phyloP scores from a whole-genome alignment of 2,329 filamentous ascomycete species.

The Nemania diffusa region DNA sequence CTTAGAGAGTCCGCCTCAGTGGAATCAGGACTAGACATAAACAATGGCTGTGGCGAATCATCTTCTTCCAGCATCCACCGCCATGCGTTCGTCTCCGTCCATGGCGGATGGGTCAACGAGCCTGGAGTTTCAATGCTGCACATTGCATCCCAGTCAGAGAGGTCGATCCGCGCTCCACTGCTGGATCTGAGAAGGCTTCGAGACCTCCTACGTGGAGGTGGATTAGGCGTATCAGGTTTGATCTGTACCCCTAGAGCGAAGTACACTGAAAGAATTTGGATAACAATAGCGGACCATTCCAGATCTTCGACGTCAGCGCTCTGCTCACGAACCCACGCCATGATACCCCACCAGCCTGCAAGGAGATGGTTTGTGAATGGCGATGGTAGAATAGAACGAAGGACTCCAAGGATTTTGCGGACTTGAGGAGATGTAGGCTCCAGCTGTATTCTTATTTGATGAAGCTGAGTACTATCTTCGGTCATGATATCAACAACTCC shows the following conservation, averaged over 20 bases:
- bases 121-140: slow-evolving; percentile 59
- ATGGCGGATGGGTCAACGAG: slow-evolving; percentile 61
- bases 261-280: slow-evolving; percentile 72
- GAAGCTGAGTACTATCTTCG: slow-evolving; percentile 64
- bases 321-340: slow-evolving; percentile 72
- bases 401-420: slow-evolving; percentile 67
- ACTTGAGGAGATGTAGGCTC: slow-evolving; percentile 73
- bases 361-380: slow-evolving; percentile 69
- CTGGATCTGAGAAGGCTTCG: slow-evolving; percentile 47
- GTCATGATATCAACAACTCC: slow-evolving; percentile 76
- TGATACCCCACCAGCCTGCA: slow-evolving; percentile 77
- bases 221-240: slow-evolving; percentile 41
- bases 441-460: slow-evolving; percentile 75
- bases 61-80: slow-evolving; percentile 74
- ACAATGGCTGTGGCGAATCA: slow-evolving; percentile 47
- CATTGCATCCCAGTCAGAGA: slow-evolving; percentile 59
- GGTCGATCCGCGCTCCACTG: slow-evolving; percentile 47
- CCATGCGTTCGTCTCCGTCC: slow-evolving; percentile 74
- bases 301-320: slow-evolving; percentile 59
- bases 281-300: slow-evolving; percentile 76
- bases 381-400: slow-evolving; percentile 71
- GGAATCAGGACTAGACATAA: slow-evolving; percentile 41
- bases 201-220: slow-evolving; percentile 37
- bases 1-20: slow-evolving; percentile 56
- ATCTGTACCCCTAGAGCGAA: slow-evolving; percentile 63